Evolutionary conservation across 192 early-diverging fungal genomes (phyloP), one percentile per base, ranked within the genome.

Genomic region (Coemansia sp.): DNA sequence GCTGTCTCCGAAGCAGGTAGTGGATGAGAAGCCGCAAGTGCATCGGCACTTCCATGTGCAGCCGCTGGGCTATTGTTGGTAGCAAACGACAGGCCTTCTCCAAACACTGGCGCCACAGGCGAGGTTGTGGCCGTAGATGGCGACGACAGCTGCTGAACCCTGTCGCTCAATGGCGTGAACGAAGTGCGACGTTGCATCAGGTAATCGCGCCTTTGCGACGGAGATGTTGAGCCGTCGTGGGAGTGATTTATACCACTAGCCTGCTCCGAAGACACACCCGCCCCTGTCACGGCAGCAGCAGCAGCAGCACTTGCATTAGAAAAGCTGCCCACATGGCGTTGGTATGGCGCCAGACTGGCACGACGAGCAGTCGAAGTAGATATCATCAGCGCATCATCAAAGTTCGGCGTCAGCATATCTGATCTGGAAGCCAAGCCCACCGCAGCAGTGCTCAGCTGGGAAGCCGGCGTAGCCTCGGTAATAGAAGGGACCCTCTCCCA

Each of bases 1-100:
- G 75, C 70, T 5, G 70, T 51, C 32, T 82, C 61, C 0, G 71
- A 67, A 19, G 63, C 57, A 1, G 75, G 71, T 9, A 82, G 25
- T 14, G 75, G 52, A 2, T 6, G 22, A 4, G 63, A 30, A 5
- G 54, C 36, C 9, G 20, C 36, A 11, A 5, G 10, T 60, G 14
- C 14, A 46, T 46, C 39, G 33, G 58, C 19, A 60, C 36, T 22
- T 33, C 33, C 33, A 5, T 42, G 30, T 14, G 29, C 31, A 36
- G 57, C 19, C 20, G 57, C 42, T 50, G 46, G 19, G 56, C 19
- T 57, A 14, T 32, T 57, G 23, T 39, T 23, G 42, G 14, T 23
- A 46, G 46, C 8, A 29, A 14, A n/a, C 33, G 58, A 53, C 30
- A 58, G 36, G 19, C 21, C 9, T 58, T 69, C 56, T 21, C 67